Conservation (phyloP, 352 stramenopile species). For the Phytophthora fragariae region DNA sequence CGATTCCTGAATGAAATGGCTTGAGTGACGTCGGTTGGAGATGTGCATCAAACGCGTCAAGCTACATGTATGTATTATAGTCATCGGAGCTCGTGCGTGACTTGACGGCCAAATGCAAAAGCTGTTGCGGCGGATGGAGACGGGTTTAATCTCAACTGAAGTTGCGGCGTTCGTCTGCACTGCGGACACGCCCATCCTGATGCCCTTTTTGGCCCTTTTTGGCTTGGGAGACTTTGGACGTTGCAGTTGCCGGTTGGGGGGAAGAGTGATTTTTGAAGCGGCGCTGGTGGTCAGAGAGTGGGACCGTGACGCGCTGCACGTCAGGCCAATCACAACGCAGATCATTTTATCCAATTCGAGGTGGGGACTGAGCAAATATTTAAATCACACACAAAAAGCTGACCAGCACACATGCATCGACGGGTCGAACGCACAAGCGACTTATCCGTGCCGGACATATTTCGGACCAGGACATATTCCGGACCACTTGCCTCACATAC, state of each 20-base stretch:
- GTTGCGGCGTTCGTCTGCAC: neutral
- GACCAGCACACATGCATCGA: too few relatives aligned
- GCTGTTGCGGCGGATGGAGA: neutral
- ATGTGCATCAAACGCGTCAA: conserved; percentile 8
- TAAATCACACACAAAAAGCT: too few relatives aligned
- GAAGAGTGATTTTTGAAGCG: conserved; percentile 1
- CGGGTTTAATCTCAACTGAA: neutral
- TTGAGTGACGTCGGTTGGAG: conserved; percentile 10
- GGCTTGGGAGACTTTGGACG: neutral
- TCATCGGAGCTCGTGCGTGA: neutral
- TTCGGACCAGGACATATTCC: too few relatives aligned
- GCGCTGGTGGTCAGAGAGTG: conserved; percentile 4
- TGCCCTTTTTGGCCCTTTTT: neutral
- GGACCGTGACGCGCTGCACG: neutral
- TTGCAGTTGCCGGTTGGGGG: conserved; percentile 7
- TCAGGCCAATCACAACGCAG: neutral
- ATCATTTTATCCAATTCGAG: neutral
- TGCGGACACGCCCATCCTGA: neutral
- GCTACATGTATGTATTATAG: too few relatives aligned
- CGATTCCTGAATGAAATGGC: conserved; percentile 2
- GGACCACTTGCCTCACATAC: too few relatives aligned
- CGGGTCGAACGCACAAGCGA: too few relatives aligned
- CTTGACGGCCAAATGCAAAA: neutral
- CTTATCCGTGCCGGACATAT: too few relatives aligned
- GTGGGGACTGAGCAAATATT: too few relatives aligned